These are phyloP conservation scores for Penicillium waksmanii DNA, from an alignment of 495 filamentous ascomycete genomes.

Conservation along the genomic window DNA sequence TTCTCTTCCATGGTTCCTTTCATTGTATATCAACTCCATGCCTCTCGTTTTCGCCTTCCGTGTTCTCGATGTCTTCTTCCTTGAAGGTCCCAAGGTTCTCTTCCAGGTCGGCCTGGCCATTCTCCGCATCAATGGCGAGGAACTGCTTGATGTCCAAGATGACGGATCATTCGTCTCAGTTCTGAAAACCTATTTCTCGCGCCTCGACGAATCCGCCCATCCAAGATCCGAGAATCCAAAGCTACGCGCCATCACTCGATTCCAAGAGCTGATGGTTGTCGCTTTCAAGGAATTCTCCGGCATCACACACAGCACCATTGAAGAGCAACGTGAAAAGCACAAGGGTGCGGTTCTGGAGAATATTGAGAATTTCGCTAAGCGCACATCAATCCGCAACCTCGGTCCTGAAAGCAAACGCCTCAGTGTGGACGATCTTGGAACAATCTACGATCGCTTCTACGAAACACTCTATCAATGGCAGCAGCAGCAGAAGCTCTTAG, in stretches of 20 bases:
- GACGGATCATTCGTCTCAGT: slow-evolving; percentile 97
- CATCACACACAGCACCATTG: slow-evolving; percentile 90
- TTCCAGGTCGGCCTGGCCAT: slow-evolving; percentile 97
- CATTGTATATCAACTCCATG: slow-evolving; percentile 99
- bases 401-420: slow-evolving; percentile 93
- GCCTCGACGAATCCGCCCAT: slow-evolving; percentile 92
- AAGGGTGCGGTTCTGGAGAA: slow-evolving; percentile 90
- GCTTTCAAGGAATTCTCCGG: slow-evolving; percentile 97
- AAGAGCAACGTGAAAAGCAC: slow-evolving; percentile 85
- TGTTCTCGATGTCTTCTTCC: slow-evolving; percentile 95
- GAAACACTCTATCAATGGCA: slow-evolving; percentile 87
- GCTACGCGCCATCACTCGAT: slow-evolving; percentile 86
- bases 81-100: slow-evolving; percentile 95
- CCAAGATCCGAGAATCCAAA: slow-evolving; percentile 94
- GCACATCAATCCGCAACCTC: slow-evolving; percentile 93
- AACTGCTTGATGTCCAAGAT: slow-evolving; percentile 91
- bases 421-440: slow-evolving; percentile 79
- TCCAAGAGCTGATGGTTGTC: slow-evolving; percentile 98
- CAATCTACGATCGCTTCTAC: slow-evolving; percentile 92
- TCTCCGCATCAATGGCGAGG: slow-evolving; percentile 95
- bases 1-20: slow-evolving; percentile 96
- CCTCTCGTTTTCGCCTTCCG: slow-evolving; percentile 95
- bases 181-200: slow-evolving; percentile 90
- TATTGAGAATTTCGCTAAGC: slow-evolving; percentile 96
- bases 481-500: slow-evolving; percentile 74